A percentile compares a stretch with the other conserved stretches of the same genome.
These are phyloP conservation scores for Scytalidium sp. DNA, from an alignment of 2,329 filamentous ascomycete genomes.

Conservation along the genomic window DNA sequence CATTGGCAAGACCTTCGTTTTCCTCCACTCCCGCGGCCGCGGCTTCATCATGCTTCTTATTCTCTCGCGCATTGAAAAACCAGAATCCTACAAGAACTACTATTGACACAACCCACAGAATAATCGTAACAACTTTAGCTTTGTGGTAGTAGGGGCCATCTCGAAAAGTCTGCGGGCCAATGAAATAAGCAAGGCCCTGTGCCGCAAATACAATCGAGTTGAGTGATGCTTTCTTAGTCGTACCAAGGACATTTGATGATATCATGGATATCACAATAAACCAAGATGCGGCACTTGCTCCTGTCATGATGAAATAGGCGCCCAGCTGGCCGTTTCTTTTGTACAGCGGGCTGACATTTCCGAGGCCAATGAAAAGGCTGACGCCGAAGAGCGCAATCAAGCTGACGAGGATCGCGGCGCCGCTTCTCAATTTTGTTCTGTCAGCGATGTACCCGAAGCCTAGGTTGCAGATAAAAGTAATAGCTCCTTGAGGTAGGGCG, in stretches of 20 bases:
- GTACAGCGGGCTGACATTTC: not conserved
- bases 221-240: not conserved
- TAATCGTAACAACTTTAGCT: not conserved
- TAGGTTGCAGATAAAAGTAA: not conserved
- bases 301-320: constrained; percentile 2
- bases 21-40: not conserved
- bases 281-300: not conserved
- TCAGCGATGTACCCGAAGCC: not conserved
- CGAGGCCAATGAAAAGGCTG: not conserved
- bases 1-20: not conserved
- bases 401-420: not conserved
- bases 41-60: constrained; percentile 1
- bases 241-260: not conserved
- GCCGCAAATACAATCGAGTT: not conserved
- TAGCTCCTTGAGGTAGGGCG: not conserved
- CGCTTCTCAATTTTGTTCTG: not conserved
- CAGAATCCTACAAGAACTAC: not conserved
- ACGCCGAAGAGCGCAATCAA: not conserved
- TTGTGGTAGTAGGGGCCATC: not conserved
- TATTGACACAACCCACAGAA: not conserved
- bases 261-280: not conserved
- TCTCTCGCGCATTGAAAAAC: not conserved
- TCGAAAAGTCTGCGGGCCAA: constrained; percentile 1
- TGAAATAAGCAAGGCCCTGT: not conserved
- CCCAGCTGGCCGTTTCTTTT: not conserved